Evolutionary conservation across 192 early-diverging fungal species (phyloP), one percentile per base, ranked within the genome.

Genomic region (Gamsiella multidivaricata): DNA sequence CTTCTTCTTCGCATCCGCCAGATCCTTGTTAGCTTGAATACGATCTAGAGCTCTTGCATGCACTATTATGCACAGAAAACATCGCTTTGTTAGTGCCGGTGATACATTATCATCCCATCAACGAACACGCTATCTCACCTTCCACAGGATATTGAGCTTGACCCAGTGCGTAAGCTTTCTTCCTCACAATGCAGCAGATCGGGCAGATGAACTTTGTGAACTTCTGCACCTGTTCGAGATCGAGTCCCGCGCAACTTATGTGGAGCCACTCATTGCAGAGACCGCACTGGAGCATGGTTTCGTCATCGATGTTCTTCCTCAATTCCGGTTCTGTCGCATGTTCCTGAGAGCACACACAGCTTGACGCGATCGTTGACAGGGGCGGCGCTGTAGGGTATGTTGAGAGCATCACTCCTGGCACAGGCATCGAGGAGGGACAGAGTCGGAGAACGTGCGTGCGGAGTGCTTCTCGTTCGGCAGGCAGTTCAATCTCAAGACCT

Each of bases 221-320:
- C 32, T 73, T 69, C 6, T 82, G 79, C n/a, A 83, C 82, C 31
- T 87, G 79, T 11, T 61, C 71, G 14, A 75, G 61, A 20, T 73
- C 58, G 29, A 90, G 55, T 14, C 82, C 79, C n/a, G 91, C 69
- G 59, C 91, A 93, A 9, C 59, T 50, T 15, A 74, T 67, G 53
- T 93, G 91, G 65, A 88, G 88, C 91, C 88, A 89, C 42, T 90
- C 91, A 10, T 82, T 72, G 59, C 91, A 93, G 9, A 70, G 32
- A 49, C 87, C 88, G 54, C 91, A 93, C 57, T 91, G 84, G 5
- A 88, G 72, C 86, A 89, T 86, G 56, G 82, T 54, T 12, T 72
- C 85, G 17, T 59, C 52, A n/a, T 83, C 82, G 6, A n/a, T n/a
- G n/a, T n/a, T n/a, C n/a, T n/a, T n/a, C n/a, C n/a, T n/a, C n/a